phyloP scores from a whole-genome alignment of 352 stramenopile genomes.

The Globisporangium canariense region DNA sequence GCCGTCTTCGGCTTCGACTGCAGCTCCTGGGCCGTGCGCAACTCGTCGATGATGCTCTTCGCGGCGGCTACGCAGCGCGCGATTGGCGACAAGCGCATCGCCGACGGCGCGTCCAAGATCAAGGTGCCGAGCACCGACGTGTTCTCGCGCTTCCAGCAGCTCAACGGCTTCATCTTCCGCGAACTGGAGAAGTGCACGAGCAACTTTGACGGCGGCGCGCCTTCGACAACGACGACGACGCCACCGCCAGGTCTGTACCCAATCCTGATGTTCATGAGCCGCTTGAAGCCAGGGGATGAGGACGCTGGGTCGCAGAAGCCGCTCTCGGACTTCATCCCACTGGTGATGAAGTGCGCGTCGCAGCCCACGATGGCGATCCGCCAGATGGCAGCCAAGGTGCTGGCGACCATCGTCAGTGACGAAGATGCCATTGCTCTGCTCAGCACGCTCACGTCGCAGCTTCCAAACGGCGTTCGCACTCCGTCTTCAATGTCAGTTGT shows the following conservation, averaged over 20 bases:
- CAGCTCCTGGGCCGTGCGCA: constrained; percentile 84
- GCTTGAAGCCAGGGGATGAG: constrained; percentile 63
- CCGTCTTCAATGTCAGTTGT: not conserved
- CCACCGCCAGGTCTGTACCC: constrained; percentile 66
- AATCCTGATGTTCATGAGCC: constrained; percentile 76
- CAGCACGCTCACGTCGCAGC: constrained; percentile 27
- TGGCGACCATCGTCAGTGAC: constrained; percentile 64
- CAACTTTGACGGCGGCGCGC: constrained; percentile 4
- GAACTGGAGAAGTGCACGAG: constrained; percentile 44
- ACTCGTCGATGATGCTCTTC: constrained; percentile 92
- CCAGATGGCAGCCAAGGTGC: constrained; percentile 75
- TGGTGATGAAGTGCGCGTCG: constrained; percentile 63
- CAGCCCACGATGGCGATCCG: constrained; percentile 74
- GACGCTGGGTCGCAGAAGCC: constrained; percentile 26
- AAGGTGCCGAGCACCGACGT: constrained; percentile 71
- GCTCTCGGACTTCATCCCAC: constrained; percentile 56
- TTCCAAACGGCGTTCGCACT: constrained; percentile 36
- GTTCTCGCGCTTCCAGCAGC: constrained; percentile 75
- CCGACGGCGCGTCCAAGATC: constrained; percentile 56
- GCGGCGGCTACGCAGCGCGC: constrained; percentile 72
- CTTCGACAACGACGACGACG: not conserved
- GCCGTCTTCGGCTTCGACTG: constrained; percentile 84
- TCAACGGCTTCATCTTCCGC: constrained; percentile 57
- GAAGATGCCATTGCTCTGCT: constrained; percentile 47
- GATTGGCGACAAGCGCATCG: constrained; percentile 82